These are phyloP conservation scores for Alternaria sp. DNA, from an alignment of 2,329 filamentous ascomycete genomes.

Conservation along the genomic window DNA sequence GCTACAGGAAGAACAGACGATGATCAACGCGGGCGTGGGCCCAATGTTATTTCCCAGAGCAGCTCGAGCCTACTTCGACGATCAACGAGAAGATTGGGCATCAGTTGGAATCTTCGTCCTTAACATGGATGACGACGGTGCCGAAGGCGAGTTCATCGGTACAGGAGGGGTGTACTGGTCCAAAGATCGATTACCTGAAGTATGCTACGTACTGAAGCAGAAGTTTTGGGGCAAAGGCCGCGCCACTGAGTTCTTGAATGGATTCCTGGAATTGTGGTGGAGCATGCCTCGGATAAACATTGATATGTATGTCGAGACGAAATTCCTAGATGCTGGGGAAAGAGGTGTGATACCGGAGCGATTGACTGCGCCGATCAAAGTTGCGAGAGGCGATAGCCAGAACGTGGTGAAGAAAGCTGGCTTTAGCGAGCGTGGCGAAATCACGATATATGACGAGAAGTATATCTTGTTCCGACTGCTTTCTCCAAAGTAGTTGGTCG, in stretches of 20 bases:
- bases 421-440: neutral
- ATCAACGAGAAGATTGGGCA: neutral
- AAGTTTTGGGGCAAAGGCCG: neutral
- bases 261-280: neutral
- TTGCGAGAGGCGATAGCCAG: accelerated
- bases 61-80: no score
- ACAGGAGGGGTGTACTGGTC: neutral
- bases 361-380: neutral
- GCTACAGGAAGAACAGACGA: neutral
- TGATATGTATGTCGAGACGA: neutral
- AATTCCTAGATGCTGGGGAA: neutral
- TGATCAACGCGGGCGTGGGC: no score
- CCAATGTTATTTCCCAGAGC: no score
- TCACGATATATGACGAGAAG: neutral
- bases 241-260: neutral
- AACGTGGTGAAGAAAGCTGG: neutral
- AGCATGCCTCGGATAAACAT: neutral
- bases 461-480: no score
- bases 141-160: neutral
- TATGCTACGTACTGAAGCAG: neutral
- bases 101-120: neutral
- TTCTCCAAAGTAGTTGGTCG: no score
- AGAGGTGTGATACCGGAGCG: neutral
- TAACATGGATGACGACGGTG: accelerated
- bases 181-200: neutral